These are phyloP conservation scores for Rhypophila decipiens DNA, from an alignment of 495 filamentous ascomycete species.

Conservation along the genomic window DNA sequence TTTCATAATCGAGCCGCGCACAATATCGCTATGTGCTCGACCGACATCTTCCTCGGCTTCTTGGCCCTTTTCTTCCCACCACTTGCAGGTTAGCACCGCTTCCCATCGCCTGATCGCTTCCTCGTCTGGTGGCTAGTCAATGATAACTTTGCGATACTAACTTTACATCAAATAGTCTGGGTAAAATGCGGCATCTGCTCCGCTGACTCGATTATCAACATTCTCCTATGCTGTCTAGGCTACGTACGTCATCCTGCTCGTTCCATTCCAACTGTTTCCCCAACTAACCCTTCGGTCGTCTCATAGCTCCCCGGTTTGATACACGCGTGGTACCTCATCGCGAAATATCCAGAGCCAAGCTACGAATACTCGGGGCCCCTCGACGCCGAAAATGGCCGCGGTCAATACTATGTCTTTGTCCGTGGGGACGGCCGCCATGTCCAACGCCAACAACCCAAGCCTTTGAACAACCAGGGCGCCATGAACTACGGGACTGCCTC, in stretches of 20 bases:
- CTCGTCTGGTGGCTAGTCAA: neutral
- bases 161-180: constrained; percentile 71
- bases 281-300: no score
- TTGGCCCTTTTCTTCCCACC: constrained; percentile 92
- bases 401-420: constrained; percentile 73
- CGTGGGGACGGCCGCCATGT: constrained; percentile 18
- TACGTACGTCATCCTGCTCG: constrained; percentile 40
- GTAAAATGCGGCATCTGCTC: constrained; percentile 91
- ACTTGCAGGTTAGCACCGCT: constrained; percentile 62
- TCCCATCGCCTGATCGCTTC: neutral
- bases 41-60: constrained; percentile 81
- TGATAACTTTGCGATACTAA: constrained; percentile 13
- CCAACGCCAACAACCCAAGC: constrained; percentile 26
- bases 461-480: constrained; percentile 25
- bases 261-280: constrained; percentile 2
- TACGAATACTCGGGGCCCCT: constrained; percentile 58
- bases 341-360: constrained; percentile 71
- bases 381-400: constrained; percentile 46
- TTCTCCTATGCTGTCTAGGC: constrained; percentile 84
- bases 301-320: constrained; percentile 74
- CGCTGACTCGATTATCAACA: constrained; percentile 90
- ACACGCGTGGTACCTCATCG: constrained; percentile 98
- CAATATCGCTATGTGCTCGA: constrained; percentile 51
- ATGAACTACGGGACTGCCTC: constrained; percentile 35
- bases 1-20: no score